Conservation (phyloP, 345 rosid genomes). For the Arabidopsis suecica region DNA sequence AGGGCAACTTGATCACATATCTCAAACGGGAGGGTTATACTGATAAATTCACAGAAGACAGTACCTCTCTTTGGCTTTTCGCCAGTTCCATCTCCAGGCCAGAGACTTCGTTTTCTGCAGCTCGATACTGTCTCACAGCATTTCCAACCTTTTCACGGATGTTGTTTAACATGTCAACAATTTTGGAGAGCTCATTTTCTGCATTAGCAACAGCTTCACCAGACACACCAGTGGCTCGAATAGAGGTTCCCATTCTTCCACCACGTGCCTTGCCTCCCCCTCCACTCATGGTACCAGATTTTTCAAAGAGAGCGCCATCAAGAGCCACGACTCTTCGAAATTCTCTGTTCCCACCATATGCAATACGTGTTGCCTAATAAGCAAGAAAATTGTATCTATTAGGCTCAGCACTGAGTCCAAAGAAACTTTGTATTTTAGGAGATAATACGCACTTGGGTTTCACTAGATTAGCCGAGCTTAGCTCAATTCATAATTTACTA, state of each 20-base stretch:
- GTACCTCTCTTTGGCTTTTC: slow-evolving; percentile 87
- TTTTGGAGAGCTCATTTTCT: slow-evolving; percentile 69
- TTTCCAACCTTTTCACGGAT: slow-evolving; percentile 66
- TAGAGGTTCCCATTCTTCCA: slow-evolving; percentile 95
- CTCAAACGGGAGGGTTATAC: slow-evolving; percentile 4
- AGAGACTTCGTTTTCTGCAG: slow-evolving; percentile 68
- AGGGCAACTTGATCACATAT: slow-evolving; percentile 27
- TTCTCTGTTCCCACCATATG: slow-evolving; percentile 76
- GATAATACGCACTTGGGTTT: slow-evolving; percentile 6
- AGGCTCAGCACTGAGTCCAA: slow-evolving; percentile 17
- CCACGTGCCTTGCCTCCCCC: slow-evolving; percentile 97
- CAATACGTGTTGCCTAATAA: slow-evolving; percentile 85
- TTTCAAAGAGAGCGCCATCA: slow-evolving; percentile 94
- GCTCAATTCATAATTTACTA: background rate
- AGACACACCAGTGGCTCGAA: slow-evolving; percentile 79
- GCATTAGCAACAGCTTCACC: slow-evolving; percentile 68
- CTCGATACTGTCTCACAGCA: slow-evolving; percentile 67
- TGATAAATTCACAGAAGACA: background rate
- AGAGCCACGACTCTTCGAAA: slow-evolving; percentile 93
- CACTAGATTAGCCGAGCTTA: slow-evolving; percentile 15
- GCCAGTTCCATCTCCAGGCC: slow-evolving; percentile 85
- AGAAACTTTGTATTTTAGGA: slow-evolving; percentile 9
- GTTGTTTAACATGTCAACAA: slow-evolving; percentile 59
- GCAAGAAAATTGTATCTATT: slow-evolving; percentile 17
- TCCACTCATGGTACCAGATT: slow-evolving; percentile 98